These are phyloP conservation scores for Thalassiosira livingstoniorum DNA, from an alignment of 352 stramenopile genomes.

Conservation along the genomic window DNA sequence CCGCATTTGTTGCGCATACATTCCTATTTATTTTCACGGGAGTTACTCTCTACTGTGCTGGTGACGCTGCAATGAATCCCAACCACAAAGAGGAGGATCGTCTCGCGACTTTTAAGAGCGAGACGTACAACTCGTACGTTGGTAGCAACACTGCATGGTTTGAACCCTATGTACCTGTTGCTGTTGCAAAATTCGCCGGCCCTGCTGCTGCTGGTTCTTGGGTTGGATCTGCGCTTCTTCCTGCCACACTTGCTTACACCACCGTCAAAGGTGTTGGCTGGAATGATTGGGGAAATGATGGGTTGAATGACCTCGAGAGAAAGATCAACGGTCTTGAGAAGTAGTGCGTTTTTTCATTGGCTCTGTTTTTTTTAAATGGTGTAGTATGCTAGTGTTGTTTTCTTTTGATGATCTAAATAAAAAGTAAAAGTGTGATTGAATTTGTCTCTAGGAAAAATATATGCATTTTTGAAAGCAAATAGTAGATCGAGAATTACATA, in stretches of 20 bases:
- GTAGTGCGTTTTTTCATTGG: not conserved
- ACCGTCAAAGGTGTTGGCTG: conserved; percentile 73
- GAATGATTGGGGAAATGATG: conserved; percentile 75
- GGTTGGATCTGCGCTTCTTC: conserved; percentile 57
- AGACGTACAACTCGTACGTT: conserved; percentile 61
- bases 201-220: conserved; percentile 47
- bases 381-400: too few species aligned
- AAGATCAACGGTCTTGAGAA: conserved; percentile 44
- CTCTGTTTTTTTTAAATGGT: too few species aligned
- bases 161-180: conserved; percentile 64
- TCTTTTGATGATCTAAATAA: too few species aligned
- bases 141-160: conserved; percentile 68
- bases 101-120: conserved; percentile 48
- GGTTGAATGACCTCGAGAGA: conserved; percentile 67
- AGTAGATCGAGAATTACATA: too few species aligned
- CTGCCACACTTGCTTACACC: conserved; percentile 68
- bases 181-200: conserved; percentile 55
- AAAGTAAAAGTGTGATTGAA: too few species aligned
- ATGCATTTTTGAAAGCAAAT: too few species aligned
- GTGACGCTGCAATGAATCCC: conserved; percentile 67
- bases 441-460: too few species aligned
- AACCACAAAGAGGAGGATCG: conserved; percentile 50
- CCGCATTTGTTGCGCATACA: conserved; percentile 71
- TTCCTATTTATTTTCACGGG: conserved; percentile 75
- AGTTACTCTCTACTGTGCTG: conserved; percentile 60